Conservation (phyloP, 306 rosid genomes). For the Cyclanthera cordifolia region DNA sequence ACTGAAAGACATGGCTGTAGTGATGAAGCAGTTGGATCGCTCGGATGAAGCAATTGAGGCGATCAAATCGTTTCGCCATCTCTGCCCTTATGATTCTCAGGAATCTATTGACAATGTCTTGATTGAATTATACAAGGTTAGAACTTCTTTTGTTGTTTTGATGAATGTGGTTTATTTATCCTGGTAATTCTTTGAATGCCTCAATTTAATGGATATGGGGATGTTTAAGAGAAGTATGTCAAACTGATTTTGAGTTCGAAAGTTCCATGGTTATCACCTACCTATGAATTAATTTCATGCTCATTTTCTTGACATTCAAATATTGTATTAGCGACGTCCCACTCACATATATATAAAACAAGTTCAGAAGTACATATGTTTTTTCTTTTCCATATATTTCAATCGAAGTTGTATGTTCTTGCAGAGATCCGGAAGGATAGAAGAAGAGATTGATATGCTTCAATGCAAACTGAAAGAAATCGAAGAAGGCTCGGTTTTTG, state of each 20-base stretch:
- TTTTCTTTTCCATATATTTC: not conserved
- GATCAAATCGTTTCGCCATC: conserved; percentile 79
- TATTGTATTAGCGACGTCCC: too few species aligned
- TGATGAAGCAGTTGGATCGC: conserved; percentile 76
- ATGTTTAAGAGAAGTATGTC: not conserved
- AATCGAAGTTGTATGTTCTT: not conserved
- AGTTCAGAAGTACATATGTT: not conserved
- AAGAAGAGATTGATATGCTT: conserved; percentile 84
- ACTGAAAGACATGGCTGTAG: conserved; percentile 88
- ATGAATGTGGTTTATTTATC: not conserved
- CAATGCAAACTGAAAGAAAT: conserved; percentile 63
- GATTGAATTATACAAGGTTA: conserved; percentile 79
- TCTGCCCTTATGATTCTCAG: conserved; percentile 66
- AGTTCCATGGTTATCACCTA: not conserved
- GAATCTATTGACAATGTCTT: conserved; percentile 84
- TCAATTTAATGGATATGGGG: not conserved
- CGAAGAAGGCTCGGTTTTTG: conserved; percentile 53
- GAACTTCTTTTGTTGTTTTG: not conserved
- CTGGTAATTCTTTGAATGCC: not conserved
- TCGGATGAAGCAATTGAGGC: conserved; percentile 91
- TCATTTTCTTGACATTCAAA: too few species aligned
- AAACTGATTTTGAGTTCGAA: not conserved
- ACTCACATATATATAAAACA: too few species aligned
- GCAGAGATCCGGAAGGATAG: conserved; percentile 81
- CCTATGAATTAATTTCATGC: too few species aligned